Conservation (phyloP, 345 rosid genomes). For the Moringa oleifera region DNA sequence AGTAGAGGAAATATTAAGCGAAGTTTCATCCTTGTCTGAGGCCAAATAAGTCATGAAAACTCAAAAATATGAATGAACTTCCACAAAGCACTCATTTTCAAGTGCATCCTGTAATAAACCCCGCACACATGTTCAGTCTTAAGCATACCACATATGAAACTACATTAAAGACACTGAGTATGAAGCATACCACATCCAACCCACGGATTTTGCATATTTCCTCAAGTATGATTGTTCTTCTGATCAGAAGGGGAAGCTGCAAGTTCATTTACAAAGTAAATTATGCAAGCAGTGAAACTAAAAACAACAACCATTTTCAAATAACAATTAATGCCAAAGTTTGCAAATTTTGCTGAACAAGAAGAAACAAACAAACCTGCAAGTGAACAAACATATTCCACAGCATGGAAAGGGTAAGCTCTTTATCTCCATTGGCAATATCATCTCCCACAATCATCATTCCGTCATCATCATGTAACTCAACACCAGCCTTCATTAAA, state of each 20-base stretch:
- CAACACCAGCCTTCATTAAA: conserved; percentile 56
- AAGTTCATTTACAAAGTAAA: conserved; percentile 15
- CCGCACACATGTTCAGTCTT: no score
- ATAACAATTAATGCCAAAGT: neutral
- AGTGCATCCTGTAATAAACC: no score
- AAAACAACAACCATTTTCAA: conserved; percentile 2
- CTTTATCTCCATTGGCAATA: conserved; percentile 74
- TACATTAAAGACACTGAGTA: neutral
- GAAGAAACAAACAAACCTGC: conserved; percentile 51
- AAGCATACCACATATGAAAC: no score
- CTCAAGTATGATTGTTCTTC: conserved; percentile 38
- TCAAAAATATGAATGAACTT: neutral
- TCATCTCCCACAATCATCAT: conserved; percentile 59
- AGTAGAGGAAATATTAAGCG: neutral
- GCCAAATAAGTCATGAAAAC: neutral
- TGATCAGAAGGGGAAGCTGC: conserved; percentile 81
- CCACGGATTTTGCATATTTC: conserved; percentile 59
- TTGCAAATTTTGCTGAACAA: neutral
- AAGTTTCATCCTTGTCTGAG: neutral
- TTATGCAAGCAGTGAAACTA: neutral
- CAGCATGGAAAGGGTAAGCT: conserved; percentile 69
- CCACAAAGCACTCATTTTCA: no score
- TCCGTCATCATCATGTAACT: conserved; percentile 67
- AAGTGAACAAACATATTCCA: conserved; percentile 87
- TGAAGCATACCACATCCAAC: conserved; percentile 43